Evolutionary conservation across 768 basidiomycete genomes (phyloP).

Genomic region (Daedaleopsis nitida): DNA sequence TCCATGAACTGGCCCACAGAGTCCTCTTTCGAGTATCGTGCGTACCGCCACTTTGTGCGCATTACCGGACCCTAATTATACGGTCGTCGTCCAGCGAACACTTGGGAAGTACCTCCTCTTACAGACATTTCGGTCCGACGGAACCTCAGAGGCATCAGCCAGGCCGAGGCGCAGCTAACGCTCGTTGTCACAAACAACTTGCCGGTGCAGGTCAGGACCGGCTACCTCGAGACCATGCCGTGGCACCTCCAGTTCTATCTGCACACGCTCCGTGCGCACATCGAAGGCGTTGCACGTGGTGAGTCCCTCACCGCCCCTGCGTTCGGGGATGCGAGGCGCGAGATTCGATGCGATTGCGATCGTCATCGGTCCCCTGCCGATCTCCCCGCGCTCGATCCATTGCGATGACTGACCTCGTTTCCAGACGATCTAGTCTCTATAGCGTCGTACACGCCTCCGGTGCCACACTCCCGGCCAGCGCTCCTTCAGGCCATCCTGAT

Average conservation of each 20-base stretch:
- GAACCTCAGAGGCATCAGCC: slow-evolving; percentile 70
- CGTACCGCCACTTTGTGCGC: slow-evolving; percentile 23
- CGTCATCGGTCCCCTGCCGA: neutral
- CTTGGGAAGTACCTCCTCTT: slow-evolving; percentile 39
- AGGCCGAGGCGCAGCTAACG: slow-evolving; percentile 74
- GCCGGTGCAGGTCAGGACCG: slow-evolving; percentile 42
- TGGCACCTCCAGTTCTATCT: slow-evolving; percentile 90
- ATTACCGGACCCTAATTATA: neutral
- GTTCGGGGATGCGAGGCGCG: neutral
- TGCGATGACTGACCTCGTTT: neutral
- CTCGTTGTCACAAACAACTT: slow-evolving; percentile 67
- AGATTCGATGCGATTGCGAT: neutral
- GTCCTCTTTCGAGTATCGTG: slow-evolving; percentile 59
- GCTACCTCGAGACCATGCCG: slow-evolving; percentile 91
- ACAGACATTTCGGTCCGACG: slow-evolving; percentile 67
- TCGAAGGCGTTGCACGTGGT: slow-evolving; percentile 53
- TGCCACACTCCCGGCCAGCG: slow-evolving; percentile 73
- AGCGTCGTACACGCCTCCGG: slow-evolving; percentile 66
- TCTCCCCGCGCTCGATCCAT: neutral
- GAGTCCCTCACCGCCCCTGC: slow-evolving; percentile 26
- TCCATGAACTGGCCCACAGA: slow-evolving; percentile 57
- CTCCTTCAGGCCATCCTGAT: slow-evolving; percentile 71
- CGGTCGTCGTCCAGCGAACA: slow-evolving; percentile 6
- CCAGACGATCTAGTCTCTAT: slow-evolving; percentile 66
- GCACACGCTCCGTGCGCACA: slow-evolving; percentile 64